Conservation (phyloP, 352 stramenopile species). For the Globisporangium irregulare region DNA sequence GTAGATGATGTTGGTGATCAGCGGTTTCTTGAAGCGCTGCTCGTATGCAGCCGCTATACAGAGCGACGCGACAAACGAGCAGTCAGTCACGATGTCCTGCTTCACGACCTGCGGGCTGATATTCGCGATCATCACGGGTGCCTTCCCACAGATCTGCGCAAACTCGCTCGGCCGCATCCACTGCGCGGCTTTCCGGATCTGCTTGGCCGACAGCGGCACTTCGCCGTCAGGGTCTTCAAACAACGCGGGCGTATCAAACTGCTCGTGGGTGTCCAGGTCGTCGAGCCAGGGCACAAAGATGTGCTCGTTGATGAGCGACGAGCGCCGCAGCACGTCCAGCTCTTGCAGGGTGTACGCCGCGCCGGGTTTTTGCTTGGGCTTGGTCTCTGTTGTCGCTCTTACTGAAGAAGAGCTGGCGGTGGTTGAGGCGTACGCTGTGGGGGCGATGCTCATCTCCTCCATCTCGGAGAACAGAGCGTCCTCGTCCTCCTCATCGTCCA, state of each 20-base stretch:
- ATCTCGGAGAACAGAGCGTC: conserved; percentile 1
- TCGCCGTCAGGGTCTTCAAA: conserved; percentile 75
- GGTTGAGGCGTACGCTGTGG: background rate
- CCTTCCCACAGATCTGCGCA: conserved; percentile 33
- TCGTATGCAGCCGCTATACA: conserved; percentile 92
- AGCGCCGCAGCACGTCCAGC: conserved; percentile 74
- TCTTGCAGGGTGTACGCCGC: conserved; percentile 57
- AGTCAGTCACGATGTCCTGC: conserved; percentile 91
- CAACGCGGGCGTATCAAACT: conserved; percentile 40
- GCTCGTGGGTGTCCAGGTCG: conserved; percentile 55
- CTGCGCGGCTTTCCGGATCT: conserved; percentile 48
- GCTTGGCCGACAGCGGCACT: conserved; percentile 66
- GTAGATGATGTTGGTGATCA: conserved; percentile 96
- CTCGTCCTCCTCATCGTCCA: background rate
- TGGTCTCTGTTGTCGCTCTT: conserved; percentile 1
- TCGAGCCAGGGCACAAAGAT: conserved; percentile 84
- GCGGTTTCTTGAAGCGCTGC: conserved; percentile 82
- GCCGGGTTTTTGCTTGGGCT: conserved; percentile 15
- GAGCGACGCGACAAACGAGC: conserved; percentile 91
- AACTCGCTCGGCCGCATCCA: conserved; percentile 77
- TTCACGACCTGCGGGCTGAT: conserved; percentile 79
- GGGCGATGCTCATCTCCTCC: conserved; percentile 11
- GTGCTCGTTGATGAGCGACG: conserved; percentile 81
- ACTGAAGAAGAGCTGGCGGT: background rate
- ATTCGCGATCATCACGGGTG: conserved; percentile 67